Evolutionary conservation across 1,139 yeast species (phyloP).

Genomic region (Yamadazyma atlantica): DNA sequence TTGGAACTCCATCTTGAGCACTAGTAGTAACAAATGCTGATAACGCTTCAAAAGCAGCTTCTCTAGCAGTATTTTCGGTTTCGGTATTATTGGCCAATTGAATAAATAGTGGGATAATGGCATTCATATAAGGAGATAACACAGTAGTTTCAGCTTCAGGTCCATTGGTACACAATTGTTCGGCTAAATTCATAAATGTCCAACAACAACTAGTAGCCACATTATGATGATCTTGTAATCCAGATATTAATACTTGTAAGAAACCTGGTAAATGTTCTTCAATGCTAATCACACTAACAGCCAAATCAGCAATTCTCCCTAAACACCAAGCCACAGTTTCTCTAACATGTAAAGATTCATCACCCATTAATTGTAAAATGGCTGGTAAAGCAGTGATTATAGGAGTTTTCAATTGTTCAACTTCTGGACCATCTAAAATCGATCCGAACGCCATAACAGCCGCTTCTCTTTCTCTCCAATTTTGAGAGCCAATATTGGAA

Average conservation of each 20-base stretch:
- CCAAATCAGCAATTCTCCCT: conserved; percentile 91
- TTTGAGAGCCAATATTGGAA: conserved; percentile 55
- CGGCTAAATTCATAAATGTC: conserved; percentile 90
- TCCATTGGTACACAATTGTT: conserved; percentile 71
- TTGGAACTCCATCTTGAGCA: conserved; percentile 66
- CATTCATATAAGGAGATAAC: conserved; percentile 71
- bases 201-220: conserved; percentile 96
- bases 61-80: conserved; percentile 86
- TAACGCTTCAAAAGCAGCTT: conserved; percentile 93
- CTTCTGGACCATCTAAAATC: conserved; percentile 91
- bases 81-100: conserved; percentile 69
- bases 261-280: conserved; percentile 65
- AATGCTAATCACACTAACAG: conserved; percentile 72
- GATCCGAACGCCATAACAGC: conserved; percentile 99
- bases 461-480: conserved; percentile 92
- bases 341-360: conserved; percentile 78
- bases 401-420: conserved; percentile 61
- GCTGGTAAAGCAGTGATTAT: conserved; percentile 83
- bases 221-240: conserved; percentile 86
- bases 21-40: conserved; percentile 78
- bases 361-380: conserved; percentile 69
- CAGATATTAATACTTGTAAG: conserved; percentile 69
- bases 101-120: conserved; percentile 68
- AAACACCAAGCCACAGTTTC: conserved; percentile 99
- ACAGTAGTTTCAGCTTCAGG: conserved; percentile 54